Evolutionary conservation across 768 basidiomycete species (phyloP).

Genomic region (Porphyrellus cyaneotinctus): DNA sequence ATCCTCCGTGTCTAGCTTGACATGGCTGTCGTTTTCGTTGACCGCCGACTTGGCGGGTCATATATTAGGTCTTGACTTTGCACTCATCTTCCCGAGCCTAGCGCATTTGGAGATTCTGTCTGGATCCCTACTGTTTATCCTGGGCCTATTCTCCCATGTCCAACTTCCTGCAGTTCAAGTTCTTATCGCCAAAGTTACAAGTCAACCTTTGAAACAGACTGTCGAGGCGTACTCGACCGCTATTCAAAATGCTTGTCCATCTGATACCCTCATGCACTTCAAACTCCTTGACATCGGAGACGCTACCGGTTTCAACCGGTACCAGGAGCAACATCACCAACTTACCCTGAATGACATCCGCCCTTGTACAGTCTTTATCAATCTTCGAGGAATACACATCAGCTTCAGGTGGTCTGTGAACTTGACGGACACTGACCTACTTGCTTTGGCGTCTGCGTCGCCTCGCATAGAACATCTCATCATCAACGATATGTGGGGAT

Average conservation of each 20-base stretch:
- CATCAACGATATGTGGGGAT: not conserved
- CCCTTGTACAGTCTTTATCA: not conserved
- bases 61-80: no score
- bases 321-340: no score
- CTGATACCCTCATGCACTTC: not conserved
- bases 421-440: not conserved
- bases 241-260: not conserved
- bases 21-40: no score
- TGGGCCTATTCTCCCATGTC: no score
- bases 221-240: not conserved
- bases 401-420: not conserved
- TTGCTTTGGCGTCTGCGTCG: not conserved
- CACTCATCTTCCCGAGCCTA: not conserved
- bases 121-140: not conserved
- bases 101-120: no score
- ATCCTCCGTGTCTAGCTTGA: no score
- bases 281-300: not conserved
- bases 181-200: not conserved
- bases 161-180: not conserved
- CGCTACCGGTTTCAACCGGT: no score
- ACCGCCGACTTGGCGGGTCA: no score
- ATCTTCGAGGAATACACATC: not conserved
- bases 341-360: not conserved
- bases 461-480: not conserved
- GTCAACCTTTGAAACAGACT: not conserved